Conservation (phyloP, 148 eudicot genomes). For the Fagopyrum homotropicum region DNA sequence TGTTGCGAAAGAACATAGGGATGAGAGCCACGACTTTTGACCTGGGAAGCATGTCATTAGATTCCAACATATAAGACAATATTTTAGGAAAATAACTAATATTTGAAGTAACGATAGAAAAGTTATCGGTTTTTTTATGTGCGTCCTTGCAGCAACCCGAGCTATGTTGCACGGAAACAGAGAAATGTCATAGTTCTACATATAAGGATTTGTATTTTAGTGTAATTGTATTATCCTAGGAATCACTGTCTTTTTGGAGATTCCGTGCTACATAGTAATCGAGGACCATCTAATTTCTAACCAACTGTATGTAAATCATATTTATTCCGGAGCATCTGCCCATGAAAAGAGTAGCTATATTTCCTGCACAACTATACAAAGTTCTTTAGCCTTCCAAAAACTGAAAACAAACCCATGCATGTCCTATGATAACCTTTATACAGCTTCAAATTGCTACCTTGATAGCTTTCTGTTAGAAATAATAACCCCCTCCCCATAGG, state of each 20-base stretch:
- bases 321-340: neutral
- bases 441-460: neutral
- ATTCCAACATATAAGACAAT: neutral
- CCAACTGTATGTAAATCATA: neutral
- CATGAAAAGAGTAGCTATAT: neutral
- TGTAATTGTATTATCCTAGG: neutral
- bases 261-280: neutral
- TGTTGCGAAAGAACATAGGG: constrained; percentile 79
- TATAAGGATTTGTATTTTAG: neutral
- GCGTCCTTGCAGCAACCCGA: neutral
- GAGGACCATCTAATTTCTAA: constrained; percentile 5
- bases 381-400: neutral
- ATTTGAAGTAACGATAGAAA: neutral
- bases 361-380: no score
- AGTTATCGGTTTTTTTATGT: neutral
- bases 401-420: neutral
- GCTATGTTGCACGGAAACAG: no score
- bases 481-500: neutral
- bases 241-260: no score
- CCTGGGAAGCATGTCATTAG: constrained; percentile 31
- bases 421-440: neutral
- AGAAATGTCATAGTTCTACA: no score
- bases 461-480: neutral
- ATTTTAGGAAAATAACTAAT: neutral
- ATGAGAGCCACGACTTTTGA: constrained; percentile 52